Evolutionary conservation across 495 filamentous ascomycete species (phyloP), one percentile per base, ranked within the genome.

Genomic region (Hyaloscypha variabilis): DNA sequence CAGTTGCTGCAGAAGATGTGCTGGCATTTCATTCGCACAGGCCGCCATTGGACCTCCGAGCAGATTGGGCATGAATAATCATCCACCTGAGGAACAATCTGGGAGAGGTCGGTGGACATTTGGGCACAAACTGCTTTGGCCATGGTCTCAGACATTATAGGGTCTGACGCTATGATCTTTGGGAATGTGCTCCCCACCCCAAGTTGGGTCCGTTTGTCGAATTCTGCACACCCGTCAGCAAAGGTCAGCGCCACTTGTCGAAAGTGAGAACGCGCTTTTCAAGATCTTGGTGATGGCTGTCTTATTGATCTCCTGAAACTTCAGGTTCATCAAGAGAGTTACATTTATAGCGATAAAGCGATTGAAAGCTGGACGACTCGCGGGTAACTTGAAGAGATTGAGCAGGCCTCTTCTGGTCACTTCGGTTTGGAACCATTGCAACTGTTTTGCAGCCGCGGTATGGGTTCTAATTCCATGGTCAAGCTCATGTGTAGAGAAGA

Each of bases 41-140:
- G 90, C 69, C 88, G 83, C 75, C 85, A 90, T 39, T 83, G 80
- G 58, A 93, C 81, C 26, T 77, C 79, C 57, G 83, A 83, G 78
- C 90, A 93, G 21, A 93, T 84, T n/a, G 89, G 87, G 67, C 90
- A 93, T 29, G 84, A 79, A 75, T 90, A 90, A 75, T 92, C 90
- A 52, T 89, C 83, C 26, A 91, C 70, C 67, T 90, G 90, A 14
- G 90, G 90, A 19, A 92, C 87, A 51, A 86, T 76, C 14, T 78
- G 77, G 42, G 93, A 76, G 2, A 93, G 80, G 42, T 90, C 83
- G 14, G 80, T 80, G 6, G 83, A 85, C 52, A 93, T 76, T 67
- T 88, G 83, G 31, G 83, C 83, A 75, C 88, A 90, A 46, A 92
- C 77, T 49, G 87, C 83, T 66, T 85, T 89, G 26, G 90, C 85